A percentile compares a stretch with the other conserved stretches of the same genome.
Conservation (phyloP, 306 rosid genomes). For the Parietaria judaica region DNA sequence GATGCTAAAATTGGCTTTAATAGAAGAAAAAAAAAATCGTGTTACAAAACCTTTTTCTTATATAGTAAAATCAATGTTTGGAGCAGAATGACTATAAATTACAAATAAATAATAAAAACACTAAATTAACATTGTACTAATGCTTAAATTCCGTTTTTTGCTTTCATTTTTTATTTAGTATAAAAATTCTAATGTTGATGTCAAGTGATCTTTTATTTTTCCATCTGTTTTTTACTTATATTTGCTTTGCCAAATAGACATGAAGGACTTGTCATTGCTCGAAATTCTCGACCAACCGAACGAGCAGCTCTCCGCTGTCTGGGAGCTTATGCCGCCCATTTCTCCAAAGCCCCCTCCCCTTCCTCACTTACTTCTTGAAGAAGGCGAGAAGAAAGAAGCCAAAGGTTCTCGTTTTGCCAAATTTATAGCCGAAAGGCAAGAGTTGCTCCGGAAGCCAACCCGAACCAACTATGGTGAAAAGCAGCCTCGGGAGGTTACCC, state of each 20-base stretch:
- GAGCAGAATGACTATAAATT: no score
- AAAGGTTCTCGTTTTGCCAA: slow-evolving; percentile 78
- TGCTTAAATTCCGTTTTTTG: no score
- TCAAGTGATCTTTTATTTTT: background rate
- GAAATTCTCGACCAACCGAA: slow-evolving; percentile 57
- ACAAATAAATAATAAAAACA: no score
- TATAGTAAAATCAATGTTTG: no score
- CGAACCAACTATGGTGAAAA: slow-evolving; percentile 30
- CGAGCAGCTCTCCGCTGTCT: slow-evolving; percentile 55
- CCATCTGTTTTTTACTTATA: background rate
- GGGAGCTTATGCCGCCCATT: slow-evolving; percentile 78
- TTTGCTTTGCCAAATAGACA: slow-evolving; percentile 31
- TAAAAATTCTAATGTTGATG: no score
- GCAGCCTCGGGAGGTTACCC: slow-evolving; percentile 28
- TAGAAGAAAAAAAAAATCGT: no score
- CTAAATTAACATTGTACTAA: no score
- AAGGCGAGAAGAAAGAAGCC: slow-evolving; percentile 28
- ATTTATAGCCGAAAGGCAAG: slow-evolving; percentile 67
- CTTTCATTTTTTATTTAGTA: no score
- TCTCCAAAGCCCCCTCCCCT: slow-evolving; percentile 49
- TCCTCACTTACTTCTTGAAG: slow-evolving; percentile 27
- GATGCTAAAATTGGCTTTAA: no score
- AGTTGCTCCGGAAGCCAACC: slow-evolving; percentile 32
- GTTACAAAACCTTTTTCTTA: no score
- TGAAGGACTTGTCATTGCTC: slow-evolving; percentile 51